A percentile compares a stretch with the other conserved stretches of the same genome.
phyloP scores from a whole-genome alignment of 805 yeast species.

The Lipomyces starkeyi region DNA sequence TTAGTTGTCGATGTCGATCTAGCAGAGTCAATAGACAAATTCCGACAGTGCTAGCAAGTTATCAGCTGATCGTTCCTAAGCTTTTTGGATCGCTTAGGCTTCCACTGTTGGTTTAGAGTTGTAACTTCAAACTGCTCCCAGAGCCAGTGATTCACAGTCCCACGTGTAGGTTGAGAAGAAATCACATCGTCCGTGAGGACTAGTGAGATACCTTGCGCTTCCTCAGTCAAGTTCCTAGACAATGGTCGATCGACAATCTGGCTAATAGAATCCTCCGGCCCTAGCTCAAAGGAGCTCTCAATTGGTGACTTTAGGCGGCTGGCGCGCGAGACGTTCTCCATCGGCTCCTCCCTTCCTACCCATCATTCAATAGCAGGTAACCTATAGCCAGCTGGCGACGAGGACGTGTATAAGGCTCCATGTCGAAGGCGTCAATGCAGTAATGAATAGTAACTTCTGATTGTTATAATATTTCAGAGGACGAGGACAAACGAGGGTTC shows the following conservation, averaged over 20 bases:
- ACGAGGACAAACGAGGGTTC: neutral
- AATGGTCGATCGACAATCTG: neutral
- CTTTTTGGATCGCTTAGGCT: neutral
- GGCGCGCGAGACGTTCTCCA: slow-evolving; percentile 2
- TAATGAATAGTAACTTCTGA: neutral
- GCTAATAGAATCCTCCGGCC: neutral
- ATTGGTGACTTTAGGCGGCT: neutral
- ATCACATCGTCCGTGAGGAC: neutral
- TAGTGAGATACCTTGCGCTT: neutral
- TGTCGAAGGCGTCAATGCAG: slow-evolving; percentile 4
- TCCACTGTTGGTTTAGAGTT: neutral
- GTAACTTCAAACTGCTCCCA: neutral
- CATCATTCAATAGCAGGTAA: slow-evolving; percentile 4
- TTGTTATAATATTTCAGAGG: neutral
- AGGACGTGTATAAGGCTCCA: neutral
- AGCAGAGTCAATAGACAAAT: neutral
- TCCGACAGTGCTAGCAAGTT: neutral
- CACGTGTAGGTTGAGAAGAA: neutral
- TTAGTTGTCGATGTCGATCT: neutral
- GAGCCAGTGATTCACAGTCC: slow-evolving; percentile 2
- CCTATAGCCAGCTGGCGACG: slow-evolving; percentile 3
- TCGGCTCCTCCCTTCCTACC: slow-evolving; percentile 5
- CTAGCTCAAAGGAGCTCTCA: slow-evolving; percentile 8
- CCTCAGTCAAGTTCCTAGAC: neutral
- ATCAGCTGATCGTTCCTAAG: slow-evolving; percentile 1